These are phyloP conservation scores for Pichia scutulata DNA, from an alignment of 805 yeast species.

Conservation along the genomic window DNA sequence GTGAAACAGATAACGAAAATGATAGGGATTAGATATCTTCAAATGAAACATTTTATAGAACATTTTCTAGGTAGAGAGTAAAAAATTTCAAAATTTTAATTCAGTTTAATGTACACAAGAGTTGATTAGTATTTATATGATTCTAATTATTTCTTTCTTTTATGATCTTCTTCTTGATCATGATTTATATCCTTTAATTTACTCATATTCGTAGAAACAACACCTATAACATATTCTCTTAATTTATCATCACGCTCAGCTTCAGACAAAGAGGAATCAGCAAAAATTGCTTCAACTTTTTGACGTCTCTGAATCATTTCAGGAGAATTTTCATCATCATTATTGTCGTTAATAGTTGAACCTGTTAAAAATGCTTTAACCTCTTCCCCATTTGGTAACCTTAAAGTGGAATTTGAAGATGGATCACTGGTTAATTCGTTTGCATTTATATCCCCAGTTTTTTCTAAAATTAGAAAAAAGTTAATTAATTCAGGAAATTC, in stretches of 20 bases:
- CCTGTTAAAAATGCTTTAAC: conserved; percentile 44
- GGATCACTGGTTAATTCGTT: background rate
- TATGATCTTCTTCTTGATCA: background rate
- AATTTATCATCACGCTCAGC: conserved; percentile 78
- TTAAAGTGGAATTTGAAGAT: conserved; percentile 8
- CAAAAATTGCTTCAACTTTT: conserved; percentile 59
- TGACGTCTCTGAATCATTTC: conserved; percentile 51
- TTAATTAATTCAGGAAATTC: conserved; percentile 73
- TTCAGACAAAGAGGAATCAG: conserved; percentile 33
- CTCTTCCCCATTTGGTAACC: conserved; percentile 34
- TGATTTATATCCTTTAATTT: conserved; percentile 13
- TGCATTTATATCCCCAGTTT: background rate
- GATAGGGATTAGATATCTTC: background rate
- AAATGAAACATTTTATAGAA: background rate
- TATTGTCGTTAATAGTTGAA: conserved; percentile 21
- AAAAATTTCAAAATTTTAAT: background rate
- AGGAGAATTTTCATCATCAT: conserved; percentile 27
- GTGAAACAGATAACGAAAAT: background rate
- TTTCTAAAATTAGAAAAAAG: conserved; percentile 36
- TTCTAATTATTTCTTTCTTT: background rate
- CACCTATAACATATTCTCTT: conserved; percentile 56
- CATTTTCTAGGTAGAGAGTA: background rate
- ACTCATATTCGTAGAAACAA: conserved; percentile 43
- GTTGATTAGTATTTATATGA: background rate
- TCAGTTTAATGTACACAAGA: background rate